phyloP scores from a whole-genome alignment of 169 alveolate genomes.

The Prorocentrum cordatum region DNA sequence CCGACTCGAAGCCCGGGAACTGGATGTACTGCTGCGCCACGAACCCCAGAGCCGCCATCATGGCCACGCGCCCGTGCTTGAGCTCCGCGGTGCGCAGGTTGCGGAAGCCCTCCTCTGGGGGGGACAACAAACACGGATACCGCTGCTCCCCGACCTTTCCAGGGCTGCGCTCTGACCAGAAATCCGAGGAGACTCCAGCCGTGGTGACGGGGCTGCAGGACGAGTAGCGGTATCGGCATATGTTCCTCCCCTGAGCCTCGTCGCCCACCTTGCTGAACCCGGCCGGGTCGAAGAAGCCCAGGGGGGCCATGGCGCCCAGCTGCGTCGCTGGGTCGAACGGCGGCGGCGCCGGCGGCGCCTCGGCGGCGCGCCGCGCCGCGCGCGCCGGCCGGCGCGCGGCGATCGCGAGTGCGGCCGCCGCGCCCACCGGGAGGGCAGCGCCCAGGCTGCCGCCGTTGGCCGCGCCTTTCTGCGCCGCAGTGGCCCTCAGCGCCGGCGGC shows the following conservation, averaged over 20 bases:
- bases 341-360: not conserved
- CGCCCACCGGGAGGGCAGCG: too few relatives aligned
- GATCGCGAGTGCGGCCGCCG: too few relatives aligned
- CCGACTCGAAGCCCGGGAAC: not conserved
- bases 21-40: constrained; percentile 2
- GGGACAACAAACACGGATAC: too few relatives aligned
- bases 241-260: too few relatives aligned
- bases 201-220: too few relatives aligned
- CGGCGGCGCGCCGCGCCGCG: not conserved
- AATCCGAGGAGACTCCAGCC: too few relatives aligned
- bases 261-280: not conserved
- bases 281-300: not conserved
- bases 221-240: too few relatives aligned
- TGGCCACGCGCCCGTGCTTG: constrained; percentile 4
- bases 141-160: too few relatives aligned
- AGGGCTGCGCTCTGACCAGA: too few relatives aligned
- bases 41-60: constrained; percentile 1
- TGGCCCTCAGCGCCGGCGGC: too few relatives aligned
- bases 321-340: not conserved
- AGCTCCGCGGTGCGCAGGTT: not conserved
- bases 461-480: not conserved
- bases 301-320: not conserved
- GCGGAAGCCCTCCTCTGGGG: not conserved
- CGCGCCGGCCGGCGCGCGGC: too few relatives aligned
- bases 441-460: not conserved